Evolutionary conservation across 306 rosid species (phyloP), one percentile per base, ranked within the genome.

Genomic region (Rosa lucieae): DNA sequence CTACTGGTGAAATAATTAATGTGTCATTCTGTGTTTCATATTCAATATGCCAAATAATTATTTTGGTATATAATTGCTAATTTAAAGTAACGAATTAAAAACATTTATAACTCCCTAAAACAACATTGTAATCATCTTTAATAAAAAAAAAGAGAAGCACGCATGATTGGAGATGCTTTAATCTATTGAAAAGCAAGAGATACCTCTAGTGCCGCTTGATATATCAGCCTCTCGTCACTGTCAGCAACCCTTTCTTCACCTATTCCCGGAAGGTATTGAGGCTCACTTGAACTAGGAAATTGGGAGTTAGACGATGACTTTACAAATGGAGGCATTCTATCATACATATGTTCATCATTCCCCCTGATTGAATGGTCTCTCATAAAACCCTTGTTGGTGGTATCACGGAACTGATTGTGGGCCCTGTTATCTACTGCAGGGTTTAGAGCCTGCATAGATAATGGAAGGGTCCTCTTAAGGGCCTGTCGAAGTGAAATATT

Each of bases 121-220:
- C 26, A 17, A 32, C 46, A 17, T 14, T 66, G 46, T 6, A 6
- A 17, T 66, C 70, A 66, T 37, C 5, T 39, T 67, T 20, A 39
- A 39, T 18, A 9, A 65, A 39, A 67, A 37, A 67, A 39, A 39
- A 39, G 48, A 67, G 71, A 8, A 67, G 71, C 69, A 67, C 14
- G 1, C 11, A 67, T 3, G 13, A 39, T 40, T 39, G 48, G 23
- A 18, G 48, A 14, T 13, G 2, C 42, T 63, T 14, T 32, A 63
- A 63, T 32, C n/a, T 32, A 63, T 63, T 32, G 6, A 73, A 20
- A 71, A 47, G 5, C 66, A 74, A 51, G 80, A 40, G 61, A 66
- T 88, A 95, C 99, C 98, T 91, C 82, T 66, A 95, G 79, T 49
- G 98, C 96, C 23, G 99, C 99, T 85, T 93, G 92, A 85, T 93